A percentile compares a stretch with the other conserved stretches of the same genome.
Evolutionary conservation across 345 rosid species (phyloP).

Genomic region (Orychophragmus violaceus): DNA sequence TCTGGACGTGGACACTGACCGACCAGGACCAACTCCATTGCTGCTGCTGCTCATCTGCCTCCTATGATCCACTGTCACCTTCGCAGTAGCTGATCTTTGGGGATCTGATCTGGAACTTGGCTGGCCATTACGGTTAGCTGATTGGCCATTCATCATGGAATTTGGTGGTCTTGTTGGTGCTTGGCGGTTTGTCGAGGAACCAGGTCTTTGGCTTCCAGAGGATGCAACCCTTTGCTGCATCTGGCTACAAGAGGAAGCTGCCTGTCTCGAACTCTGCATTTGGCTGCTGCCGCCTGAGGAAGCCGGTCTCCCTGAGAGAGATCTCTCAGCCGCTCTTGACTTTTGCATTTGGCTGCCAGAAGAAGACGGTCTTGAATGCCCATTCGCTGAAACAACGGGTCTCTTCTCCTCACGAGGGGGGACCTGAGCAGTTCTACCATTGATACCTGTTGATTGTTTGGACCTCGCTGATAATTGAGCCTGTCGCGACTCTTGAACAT

Average conservation of each 20-base stretch:
- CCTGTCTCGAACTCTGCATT: constrained; percentile 10
- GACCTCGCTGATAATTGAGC: constrained; percentile 45
- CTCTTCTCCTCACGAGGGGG: constrained; percentile 44
- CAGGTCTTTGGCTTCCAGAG: constrained; percentile 20
- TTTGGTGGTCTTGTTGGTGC: constrained; percentile 20
- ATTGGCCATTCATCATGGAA: constrained; percentile 32
- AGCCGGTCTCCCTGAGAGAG: constrained; percentile 4
- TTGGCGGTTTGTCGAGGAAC: constrained; percentile 21
- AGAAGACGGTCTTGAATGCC: constrained; percentile 34
- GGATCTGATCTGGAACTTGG: constrained; percentile 35
- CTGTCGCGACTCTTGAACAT: constrained; percentile 72
- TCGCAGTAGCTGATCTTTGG: constrained; percentile 37
- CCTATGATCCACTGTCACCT: constrained; percentile 39
- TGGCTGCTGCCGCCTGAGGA: constrained; percentile 12
- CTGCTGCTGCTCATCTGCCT: constrained; percentile 41
- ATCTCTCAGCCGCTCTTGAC: constrained; percentile 1
- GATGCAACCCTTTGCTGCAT: constrained; percentile 18
- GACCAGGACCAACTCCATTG: constrained; percentile 49
- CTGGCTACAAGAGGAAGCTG: constrained; percentile 15
- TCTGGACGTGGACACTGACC: constrained; percentile 41
- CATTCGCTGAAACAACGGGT: constrained; percentile 29
- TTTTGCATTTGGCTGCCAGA: constrained; percentile 28
- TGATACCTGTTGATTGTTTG: constrained; percentile 39
- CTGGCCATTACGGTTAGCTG: constrained; percentile 33
- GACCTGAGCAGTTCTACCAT: constrained; percentile 39